phyloP scores from a whole-genome alignment of 192 early-diverging fungal species.

The Ambispora gerdemannii region DNA sequence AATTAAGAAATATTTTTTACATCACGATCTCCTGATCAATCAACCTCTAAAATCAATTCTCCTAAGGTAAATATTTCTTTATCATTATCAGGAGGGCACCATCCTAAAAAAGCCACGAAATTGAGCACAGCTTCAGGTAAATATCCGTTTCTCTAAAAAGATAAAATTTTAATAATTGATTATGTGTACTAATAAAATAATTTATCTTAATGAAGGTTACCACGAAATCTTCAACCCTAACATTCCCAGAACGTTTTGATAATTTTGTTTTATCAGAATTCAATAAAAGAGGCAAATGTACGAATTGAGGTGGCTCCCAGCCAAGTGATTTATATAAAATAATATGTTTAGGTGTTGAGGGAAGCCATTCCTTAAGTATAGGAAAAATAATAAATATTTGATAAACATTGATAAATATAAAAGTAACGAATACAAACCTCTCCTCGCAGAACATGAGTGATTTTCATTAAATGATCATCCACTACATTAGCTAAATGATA shows the following conservation, averaged over 20 bases:
- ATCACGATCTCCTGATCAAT: background rate
- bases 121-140: conserved; percentile 82
- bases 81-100: conserved; percentile 54
- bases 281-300: conserved; percentile 84
- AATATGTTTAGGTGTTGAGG: conserved; percentile 90
- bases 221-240: conserved; percentile 68
- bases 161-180: background rate
- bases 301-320: conserved; percentile 76
- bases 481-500: conserved; percentile 96
- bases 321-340: conserved; percentile 79
- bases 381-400: background rate
- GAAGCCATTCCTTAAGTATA: conserved; percentile 75
- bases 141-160: conserved; percentile 66
- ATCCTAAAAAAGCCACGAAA: conserved; percentile 84
- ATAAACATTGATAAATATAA: background rate
- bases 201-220: conserved; percentile 26
- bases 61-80: conserved; percentile 66
- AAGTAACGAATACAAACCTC: conserved; percentile 50
- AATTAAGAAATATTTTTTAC: background rate
- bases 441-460: conserved; percentile 90
- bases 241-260: conserved; percentile 85
- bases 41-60: conserved; percentile 57
- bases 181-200: background rate
- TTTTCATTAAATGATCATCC: conserved; percentile 87
- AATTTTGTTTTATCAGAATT: conserved; percentile 80